Base-by-base conservation (phyloP, 352 stramenopile species). In the Pythium chondricola region DNA sequence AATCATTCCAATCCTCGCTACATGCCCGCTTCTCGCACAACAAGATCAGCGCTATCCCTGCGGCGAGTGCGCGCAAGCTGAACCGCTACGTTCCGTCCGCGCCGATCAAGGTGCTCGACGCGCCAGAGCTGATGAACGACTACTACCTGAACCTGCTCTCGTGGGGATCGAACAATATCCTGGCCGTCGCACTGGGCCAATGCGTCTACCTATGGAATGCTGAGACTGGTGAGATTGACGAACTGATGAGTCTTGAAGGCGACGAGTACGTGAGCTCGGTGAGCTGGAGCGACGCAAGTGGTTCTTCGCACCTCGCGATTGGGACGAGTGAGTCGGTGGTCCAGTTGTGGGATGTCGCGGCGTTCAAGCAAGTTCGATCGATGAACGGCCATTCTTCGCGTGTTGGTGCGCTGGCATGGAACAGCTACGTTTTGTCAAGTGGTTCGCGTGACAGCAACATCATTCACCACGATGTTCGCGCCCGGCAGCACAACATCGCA, bases 121-220 rank as follows among this genome's bases (percentile, higher is more conserved):
- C 96, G 24, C 97, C 97, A 0, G 96, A 99, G 62, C 69, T 99
- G 22, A 85, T 98, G 56, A 97, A 99, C 68, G 96, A 99, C 66
- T 99, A 99, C 78, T 98, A 99, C 66, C 74, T 99, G 21, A 99
- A 99, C 63, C 79, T 99, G 37, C 67, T 99, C 8, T 97, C 93
- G 33, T 99, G 97, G 97, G 93, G 94, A 44, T 65, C 82, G 37
- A 97, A 90, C 64, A 98, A 99, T 66, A 65, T 98, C 38, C 69
- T 99, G 21, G 96, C 96, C 2, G 95, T 99, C 6, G 96, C 96
- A n/a, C 75, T 99, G 27, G 83, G 83, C 10, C 89, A 98, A 59
- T 97, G 83, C 47, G 95, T 99, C 6, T 99, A 99, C 74, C 78
- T 99, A 4, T 99, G 95, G 94, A 97, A 99, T 69, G 90, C 96